These are phyloP conservation scores for Trichomonascaceae sp. DNA, from an alignment of 1,139 yeast species.

Conservation along the genomic window DNA sequence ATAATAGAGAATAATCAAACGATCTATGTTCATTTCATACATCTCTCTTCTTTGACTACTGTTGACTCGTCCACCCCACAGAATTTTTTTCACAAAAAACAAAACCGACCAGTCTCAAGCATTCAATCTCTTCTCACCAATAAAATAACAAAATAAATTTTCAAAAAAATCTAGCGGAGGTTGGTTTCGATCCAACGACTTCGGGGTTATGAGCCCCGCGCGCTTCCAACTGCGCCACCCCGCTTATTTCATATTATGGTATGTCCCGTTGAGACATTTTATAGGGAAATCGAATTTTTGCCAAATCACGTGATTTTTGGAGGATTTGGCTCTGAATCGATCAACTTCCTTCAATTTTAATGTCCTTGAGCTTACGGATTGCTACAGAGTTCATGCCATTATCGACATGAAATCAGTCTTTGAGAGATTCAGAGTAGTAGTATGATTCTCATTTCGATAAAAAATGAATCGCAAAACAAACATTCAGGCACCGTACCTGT, in stretches of 20 bases:
- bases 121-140: not conserved
- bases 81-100: not conserved
- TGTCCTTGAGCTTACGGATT: too few relatives aligned
- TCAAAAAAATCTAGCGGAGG: constrained; percentile 69
- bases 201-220: constrained; percentile 99
- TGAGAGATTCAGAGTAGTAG: too few relatives aligned
- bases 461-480: too few relatives aligned
- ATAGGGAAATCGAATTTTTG: not conserved
- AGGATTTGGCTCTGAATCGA: too few relatives aligned
- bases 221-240: constrained; percentile 98
- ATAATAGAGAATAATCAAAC: not conserved
- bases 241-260: constrained; percentile 20
- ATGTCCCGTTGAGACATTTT: not conserved
- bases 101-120: not conserved
- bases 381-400: too few relatives aligned
- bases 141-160: not conserved
- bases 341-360: too few relatives aligned
- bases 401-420: too few relatives aligned
- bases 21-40: not conserved
- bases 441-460: too few relatives aligned
- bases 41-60: not conserved
- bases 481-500: too few relatives aligned
- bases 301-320: not conserved
- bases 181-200: constrained; percentile 99
- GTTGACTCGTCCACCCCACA: not conserved